Conservation (phyloP, 2,329 filamentous ascomycete species). For the Verticillium dahliae region DNA sequence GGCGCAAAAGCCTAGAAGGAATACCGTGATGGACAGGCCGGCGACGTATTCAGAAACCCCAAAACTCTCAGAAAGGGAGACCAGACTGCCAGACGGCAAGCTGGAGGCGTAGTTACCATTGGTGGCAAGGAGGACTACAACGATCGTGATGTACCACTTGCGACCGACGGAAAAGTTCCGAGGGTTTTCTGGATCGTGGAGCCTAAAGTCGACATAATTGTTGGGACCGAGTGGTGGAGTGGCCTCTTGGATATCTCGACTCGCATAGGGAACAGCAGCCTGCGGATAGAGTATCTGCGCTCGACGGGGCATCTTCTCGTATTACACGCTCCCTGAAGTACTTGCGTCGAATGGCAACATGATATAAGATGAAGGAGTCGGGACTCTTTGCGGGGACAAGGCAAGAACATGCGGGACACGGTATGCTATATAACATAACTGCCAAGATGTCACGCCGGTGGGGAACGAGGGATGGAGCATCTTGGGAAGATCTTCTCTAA, state of each 20-base stretch:
- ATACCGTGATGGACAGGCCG: conserved; percentile 45
- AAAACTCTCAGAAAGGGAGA: conserved; percentile 35
- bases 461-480: neutral
- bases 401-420: too few species aligned
- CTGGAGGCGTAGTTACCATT: conserved; percentile 49
- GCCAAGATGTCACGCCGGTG: neutral
- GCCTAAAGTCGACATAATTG: conserved; percentile 37
- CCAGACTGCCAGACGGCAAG: conserved; percentile 26
- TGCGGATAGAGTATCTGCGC: neutral
- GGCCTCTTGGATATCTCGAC: neutral
- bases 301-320: neutral
- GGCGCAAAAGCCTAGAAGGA: conserved; percentile 50
- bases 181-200: conserved; percentile 43
- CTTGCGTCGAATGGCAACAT: too few species aligned
- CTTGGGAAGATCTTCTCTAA: neutral
- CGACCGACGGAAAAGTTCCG: conserved; percentile 36
- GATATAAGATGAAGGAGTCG: too few species aligned
- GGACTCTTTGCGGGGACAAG: too few species aligned
- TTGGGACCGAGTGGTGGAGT: neutral
- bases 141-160: conserved; percentile 33
- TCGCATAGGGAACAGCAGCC: neutral
- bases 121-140: conserved; percentile 39
- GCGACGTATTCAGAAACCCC: conserved; percentile 38
- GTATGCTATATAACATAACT: too few species aligned
- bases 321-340: too few species aligned